Conservation (phyloP, 2,329 filamentous ascomycete species). For the Trichothecium roseum region DNA sequence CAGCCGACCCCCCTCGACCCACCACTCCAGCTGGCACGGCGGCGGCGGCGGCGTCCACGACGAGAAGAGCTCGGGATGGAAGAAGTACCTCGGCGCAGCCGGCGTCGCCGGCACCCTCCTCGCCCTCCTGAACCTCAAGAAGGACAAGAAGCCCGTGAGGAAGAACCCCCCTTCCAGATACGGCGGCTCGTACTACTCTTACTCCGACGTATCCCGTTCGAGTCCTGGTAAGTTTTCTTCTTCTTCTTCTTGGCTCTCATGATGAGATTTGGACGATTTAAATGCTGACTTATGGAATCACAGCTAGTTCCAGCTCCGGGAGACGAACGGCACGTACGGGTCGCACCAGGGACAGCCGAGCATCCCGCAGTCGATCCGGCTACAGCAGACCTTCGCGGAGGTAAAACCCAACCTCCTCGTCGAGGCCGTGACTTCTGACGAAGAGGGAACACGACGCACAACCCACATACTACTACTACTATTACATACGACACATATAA, state of each 20-base stretch:
- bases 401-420: not conserved
- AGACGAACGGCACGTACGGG: slow-evolving; percentile 21
- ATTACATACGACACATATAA: slow-evolving; percentile 1
- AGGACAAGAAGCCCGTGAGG: slow-evolving; percentile 34
- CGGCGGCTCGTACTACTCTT: slow-evolving; percentile 44
- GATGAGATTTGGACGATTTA: not conserved
- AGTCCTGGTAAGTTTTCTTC: slow-evolving; percentile 37
- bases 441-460: no score
- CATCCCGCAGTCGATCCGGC: slow-evolving; percentile 14
- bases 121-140: slow-evolving; percentile 42
- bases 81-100: slow-evolving; percentile 42
- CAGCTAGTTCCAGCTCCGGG: slow-evolving; percentile 14
- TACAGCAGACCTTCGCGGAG: slow-evolving; percentile 14
- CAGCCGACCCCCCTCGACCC: slow-evolving; percentile 26
- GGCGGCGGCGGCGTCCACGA: slow-evolving; percentile 24
- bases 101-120: slow-evolving; percentile 40
- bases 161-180: slow-evolving; percentile 32
- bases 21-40: slow-evolving; percentile 48
- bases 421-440: not conserved
- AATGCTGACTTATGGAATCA: slow-evolving; percentile 4
- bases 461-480: not conserved
- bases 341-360: slow-evolving; percentile 20
- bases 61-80: slow-evolving; percentile 41
- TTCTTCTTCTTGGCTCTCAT: not conserved
- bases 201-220: slow-evolving; percentile 29